phyloP scores from a whole-genome alignment of 192 early-diverging fungal species.

The Coemansia sp. region DNA sequence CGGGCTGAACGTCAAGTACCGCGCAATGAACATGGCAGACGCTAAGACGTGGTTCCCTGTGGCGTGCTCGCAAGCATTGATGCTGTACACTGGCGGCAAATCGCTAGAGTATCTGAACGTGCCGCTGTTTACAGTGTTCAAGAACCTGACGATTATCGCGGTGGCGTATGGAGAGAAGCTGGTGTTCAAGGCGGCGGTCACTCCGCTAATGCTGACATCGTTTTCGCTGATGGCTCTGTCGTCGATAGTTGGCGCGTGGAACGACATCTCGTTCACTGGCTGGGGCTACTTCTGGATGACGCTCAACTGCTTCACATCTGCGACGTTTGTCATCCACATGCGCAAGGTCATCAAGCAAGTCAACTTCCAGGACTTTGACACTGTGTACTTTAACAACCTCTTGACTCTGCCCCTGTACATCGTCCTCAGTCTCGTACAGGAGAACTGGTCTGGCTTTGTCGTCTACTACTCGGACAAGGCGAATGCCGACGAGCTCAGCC shows the following conservation, averaged over 20 bases:
- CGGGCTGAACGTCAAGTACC: slow-evolving; percentile 63
- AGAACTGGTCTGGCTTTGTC: slow-evolving; percentile 63
- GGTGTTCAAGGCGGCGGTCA: slow-evolving; percentile 80
- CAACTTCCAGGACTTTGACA: slow-evolving; percentile 97
- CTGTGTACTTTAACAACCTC: slow-evolving; percentile 96
- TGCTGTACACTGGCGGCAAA: slow-evolving; percentile 98
- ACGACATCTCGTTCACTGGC: slow-evolving; percentile 62
- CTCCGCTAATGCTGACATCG: slow-evolving; percentile 74
- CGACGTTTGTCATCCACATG: slow-evolving; percentile 87
- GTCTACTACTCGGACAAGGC: slow-evolving; percentile 49
- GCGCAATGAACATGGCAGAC: slow-evolving; percentile 62
- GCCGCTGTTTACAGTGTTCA: slow-evolving; percentile 96
- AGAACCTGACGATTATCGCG: slow-evolving; percentile 97
- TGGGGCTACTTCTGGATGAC: slow-evolving; percentile 88
- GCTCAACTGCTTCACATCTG: slow-evolving; percentile 85
- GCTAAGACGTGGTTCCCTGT: slow-evolving; percentile 82
- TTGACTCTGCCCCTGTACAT: slow-evolving; percentile 80
- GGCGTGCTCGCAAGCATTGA: slow-evolving; percentile 77
- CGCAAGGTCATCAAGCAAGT: slow-evolving; percentile 85
- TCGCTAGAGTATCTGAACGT: slow-evolving; percentile 89
- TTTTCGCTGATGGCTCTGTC: slow-evolving; percentile 86
- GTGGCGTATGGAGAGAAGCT: slow-evolving; percentile 91
- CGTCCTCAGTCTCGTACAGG: slow-evolving; percentile 65
- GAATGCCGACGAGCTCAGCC: slow-evolving; percentile 62
- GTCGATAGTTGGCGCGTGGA: slow-evolving; percentile 84